Evolutionary conservation across 768 basidiomycete species (phyloP).

Genomic region (Phaffia australis): DNA sequence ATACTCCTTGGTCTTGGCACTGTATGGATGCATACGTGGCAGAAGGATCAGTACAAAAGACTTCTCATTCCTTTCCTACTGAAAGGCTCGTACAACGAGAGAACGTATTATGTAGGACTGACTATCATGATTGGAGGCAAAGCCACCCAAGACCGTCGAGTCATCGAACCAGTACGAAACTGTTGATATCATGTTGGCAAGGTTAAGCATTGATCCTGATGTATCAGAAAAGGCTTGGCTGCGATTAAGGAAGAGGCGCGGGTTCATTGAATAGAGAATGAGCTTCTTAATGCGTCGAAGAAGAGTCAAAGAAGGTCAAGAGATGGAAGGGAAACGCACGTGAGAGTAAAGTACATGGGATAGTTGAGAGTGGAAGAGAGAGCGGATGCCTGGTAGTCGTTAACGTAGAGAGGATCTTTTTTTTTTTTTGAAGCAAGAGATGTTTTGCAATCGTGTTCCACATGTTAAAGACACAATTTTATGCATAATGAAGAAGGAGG

Average conservation of each 20-base stretch:
- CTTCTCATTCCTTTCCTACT: background rate
- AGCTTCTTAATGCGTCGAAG: background rate
- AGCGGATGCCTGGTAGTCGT: constrained; percentile 33
- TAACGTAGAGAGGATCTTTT: constrained; percentile 29
- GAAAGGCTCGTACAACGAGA: background rate
- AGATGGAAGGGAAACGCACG: background rate
- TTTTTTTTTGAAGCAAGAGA: background rate
- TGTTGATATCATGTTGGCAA: constrained; percentile 31
- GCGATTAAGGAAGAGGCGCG: background rate
- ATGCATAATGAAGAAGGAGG: too few species aligned
- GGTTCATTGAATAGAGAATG: background rate
- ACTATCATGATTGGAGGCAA: constrained; percentile 29
- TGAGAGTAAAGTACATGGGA: constrained; percentile 35
- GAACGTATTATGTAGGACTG: background rate
- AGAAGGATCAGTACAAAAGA: too few species aligned
- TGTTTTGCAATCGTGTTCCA: too few species aligned
- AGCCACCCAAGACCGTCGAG: constrained; percentile 34
- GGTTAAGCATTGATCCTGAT: constrained; percentile 28
- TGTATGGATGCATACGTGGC: too few species aligned
- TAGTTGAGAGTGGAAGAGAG: constrained; percentile 36
- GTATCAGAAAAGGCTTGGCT: constrained; percentile 35
- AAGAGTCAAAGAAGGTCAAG: background rate
- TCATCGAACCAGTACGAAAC: constrained; percentile 34
- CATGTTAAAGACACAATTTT: too few species aligned
- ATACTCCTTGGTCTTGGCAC: too few species aligned